Conservation (phyloP, 805 yeast genomes). For the Isabelozyma pseudorhagii region DNA sequence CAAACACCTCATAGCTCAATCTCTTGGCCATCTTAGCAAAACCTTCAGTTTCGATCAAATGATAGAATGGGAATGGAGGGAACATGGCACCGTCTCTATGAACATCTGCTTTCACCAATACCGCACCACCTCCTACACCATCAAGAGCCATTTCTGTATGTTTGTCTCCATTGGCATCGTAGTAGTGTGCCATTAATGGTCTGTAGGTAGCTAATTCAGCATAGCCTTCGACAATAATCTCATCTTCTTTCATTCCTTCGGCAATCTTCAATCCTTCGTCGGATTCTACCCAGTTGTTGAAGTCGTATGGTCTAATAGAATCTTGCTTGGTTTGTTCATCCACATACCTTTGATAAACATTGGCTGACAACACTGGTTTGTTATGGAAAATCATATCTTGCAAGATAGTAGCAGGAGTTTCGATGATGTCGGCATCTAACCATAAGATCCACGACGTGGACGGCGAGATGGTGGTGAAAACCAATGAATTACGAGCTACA, state of each 20-base stretch:
- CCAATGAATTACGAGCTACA: slow-evolving; percentile 84
- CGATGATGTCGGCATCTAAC: slow-evolving; percentile 94
- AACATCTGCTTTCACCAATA: slow-evolving; percentile 93
- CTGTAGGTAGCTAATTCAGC: slow-evolving; percentile 91
- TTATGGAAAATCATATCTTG: slow-evolving; percentile 86
- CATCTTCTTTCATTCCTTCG: slow-evolving; percentile 71
- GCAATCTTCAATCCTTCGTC: slow-evolving; percentile 82
- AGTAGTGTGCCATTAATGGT: slow-evolving; percentile 88
- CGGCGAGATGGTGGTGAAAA: slow-evolving; percentile 86
- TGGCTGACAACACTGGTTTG: slow-evolving; percentile 86
- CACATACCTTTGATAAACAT: slow-evolving; percentile 81
- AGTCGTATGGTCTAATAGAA: slow-evolving; percentile 84
- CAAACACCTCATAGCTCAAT: slow-evolving; percentile 85
- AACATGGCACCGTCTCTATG: slow-evolving; percentile 99
- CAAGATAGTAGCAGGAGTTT: slow-evolving; percentile 76
- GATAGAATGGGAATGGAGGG: slow-evolving; percentile 97
- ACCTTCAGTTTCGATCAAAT: slow-evolving; percentile 96
- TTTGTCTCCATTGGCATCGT: slow-evolving; percentile 60
- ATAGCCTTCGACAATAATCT: slow-evolving; percentile 93
- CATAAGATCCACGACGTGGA: slow-evolving; percentile 93
- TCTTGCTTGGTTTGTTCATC: slow-evolving; percentile 55
- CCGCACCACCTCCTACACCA: slow-evolving; percentile 98
- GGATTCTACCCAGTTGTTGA: slow-evolving; percentile 90
- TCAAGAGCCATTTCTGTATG: slow-evolving; percentile 79
- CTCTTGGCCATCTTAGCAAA: slow-evolving; percentile 98